Base-by-base conservation (phyloP, 2,329 filamentous ascomycete genomes). In the Sporothrix phasma region DNA sequence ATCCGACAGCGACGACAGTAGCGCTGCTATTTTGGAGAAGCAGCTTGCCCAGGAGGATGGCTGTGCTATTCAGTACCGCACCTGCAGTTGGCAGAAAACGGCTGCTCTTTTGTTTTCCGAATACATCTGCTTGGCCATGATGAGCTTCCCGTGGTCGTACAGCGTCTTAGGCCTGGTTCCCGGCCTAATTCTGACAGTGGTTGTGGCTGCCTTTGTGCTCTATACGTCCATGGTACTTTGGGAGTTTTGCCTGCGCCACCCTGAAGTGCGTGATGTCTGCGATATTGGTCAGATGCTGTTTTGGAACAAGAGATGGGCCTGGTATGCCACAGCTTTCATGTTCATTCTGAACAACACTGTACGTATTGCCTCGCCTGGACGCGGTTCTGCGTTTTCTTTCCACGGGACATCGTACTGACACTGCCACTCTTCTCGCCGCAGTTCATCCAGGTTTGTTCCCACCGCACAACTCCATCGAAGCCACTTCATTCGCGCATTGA, bases 261-360 rank as follows among this genome's bases (percentile, higher is more conserved):
- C 92, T 0, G 90, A 97, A 74, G 87, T 96, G 66, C 87, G 91
- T 69, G 92, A 97, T 77, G 90, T 96, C 15, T 96, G 92, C 73
- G 92, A 97, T 73, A 89, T 97, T 72, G 92, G 92, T n/a, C 90
- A 96, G 75, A 92, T 92, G 82, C 84, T 97, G 24, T 96, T 96
- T 76, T 95, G 88, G 87, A 87, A 88, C 68, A 86, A 90, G 74
- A 85, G 83, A 66, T 90, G 88, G 84, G 84, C 82, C 3, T 87
- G 84, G 84, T 87, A 81, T 73, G 79, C 77, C 34, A 87, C 84
- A 0, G 92, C 90, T 1, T 77, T 90, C 73, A 96, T 96, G 89
- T 97, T 97, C 75, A 77, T 96, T 53, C 75, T 96, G 67, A 97
- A 97, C 81, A 97, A 96, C 74, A 96, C 90, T 17, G 73, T 74